A percentile compares a stretch with the other conserved stretches of the same genome.
phyloP scores from a whole-genome alignment of 768 basidiomycete genomes.

The Daedalea quercina region DNA sequence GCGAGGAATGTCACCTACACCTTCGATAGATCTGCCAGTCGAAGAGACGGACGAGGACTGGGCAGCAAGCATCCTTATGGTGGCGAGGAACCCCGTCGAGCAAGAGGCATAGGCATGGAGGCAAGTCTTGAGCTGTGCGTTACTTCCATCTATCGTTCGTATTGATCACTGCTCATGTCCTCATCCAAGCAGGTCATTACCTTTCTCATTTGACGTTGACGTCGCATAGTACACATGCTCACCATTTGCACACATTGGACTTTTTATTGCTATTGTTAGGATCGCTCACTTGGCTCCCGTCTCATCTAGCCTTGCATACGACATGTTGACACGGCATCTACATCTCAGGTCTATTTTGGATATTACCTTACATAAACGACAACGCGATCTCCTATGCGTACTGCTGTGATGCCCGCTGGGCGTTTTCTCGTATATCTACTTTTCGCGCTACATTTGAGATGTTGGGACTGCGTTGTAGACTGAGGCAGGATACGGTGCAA shows the following conservation, averaged over 20 bases:
- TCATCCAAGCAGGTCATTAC: neutral
- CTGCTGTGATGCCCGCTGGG: too few relatives aligned
- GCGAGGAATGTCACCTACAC: slow-evolving; percentile 35
- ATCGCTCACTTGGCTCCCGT: neutral
- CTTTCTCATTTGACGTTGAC: neutral
- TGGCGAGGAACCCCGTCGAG: slow-evolving; percentile 26
- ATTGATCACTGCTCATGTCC: neutral
- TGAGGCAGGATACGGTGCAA: too few relatives aligned
- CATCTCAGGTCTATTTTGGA: neutral
- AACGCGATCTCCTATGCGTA: too few relatives aligned
- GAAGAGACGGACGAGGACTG: slow-evolving; percentile 55
- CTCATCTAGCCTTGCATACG: neutral
- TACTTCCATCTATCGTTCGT: neutral
- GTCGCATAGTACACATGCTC: neutral
- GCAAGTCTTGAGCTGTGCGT: neutral
- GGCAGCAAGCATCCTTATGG: slow-evolving; percentile 67
- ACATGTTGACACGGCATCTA: neutral
- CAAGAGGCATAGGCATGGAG: neutral
- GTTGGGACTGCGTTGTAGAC: too few relatives aligned
- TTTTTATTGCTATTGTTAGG: neutral
- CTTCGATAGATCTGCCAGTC: slow-evolving; percentile 32
- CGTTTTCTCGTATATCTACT: too few relatives aligned
- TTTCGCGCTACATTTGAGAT: too few relatives aligned
- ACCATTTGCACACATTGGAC: neutral
- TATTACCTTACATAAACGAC: too few relatives aligned